Evolutionary conservation across 2,329 filamentous ascomycete genomes (phyloP), one percentile per base, ranked within the genome.

Genomic region (Colletotrichum incanum): DNA sequence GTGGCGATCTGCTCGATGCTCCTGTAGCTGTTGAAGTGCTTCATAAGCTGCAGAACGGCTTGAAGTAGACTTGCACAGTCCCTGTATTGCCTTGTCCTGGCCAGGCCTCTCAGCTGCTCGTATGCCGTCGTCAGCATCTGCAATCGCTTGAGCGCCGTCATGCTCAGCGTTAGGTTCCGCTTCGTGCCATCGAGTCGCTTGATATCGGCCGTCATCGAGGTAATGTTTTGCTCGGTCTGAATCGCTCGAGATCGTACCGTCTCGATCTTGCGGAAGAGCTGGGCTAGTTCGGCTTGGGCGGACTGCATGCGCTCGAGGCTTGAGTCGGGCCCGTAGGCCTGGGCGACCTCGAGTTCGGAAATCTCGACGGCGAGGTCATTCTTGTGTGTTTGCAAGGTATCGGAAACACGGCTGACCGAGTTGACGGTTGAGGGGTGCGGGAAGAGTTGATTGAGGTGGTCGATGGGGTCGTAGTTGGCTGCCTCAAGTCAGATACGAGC

Each of bases 121-220:
- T 98, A 99, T n/a, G 96, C 96, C 4, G 96, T 98, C 6, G 96
- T 98, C 80, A 99, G 86, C 96, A 99, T 99, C 87, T 99, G 96
- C 77, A 99, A 88, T 58, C 96, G 90, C 86, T 99, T 99, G 78
- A 99, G 86, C 28, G 96, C 96, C 54, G 96, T 99, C 96, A 99
- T 99, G 75, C 95, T 98, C 65, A 97, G 88, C 12, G 96, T 98
- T 73, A 99, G 88, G 83, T 99, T 99, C 82, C 93, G 93, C 86
- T 99, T 99, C 47, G 96, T 98, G 82, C 93, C 94, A 83, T 99
- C 96, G 75, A 99, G 88, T 76, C 96, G 92, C 86, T 99, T 99
- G 82, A 99, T 99, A 79, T 99, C 96, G 71, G 96, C 95, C 73
- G 96, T 99, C 96, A 99, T 99, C 76, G 95, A 95, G 58, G 96